phyloP scores from a whole-genome alignment of 306 rosid genomes.

The Hippophae rhamnoides region DNA sequence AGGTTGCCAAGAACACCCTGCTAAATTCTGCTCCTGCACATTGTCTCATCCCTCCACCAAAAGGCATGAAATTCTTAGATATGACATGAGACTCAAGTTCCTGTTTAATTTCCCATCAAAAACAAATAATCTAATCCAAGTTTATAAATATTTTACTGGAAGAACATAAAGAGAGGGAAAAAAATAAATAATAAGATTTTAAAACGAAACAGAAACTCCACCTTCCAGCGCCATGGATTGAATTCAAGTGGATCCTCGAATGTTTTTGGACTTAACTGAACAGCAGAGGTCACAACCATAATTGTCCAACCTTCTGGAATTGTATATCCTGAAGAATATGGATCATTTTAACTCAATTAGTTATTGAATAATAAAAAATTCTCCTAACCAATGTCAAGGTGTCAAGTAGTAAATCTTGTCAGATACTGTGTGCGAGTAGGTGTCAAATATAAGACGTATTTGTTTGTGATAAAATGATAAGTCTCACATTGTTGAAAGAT shows the following conservation, averaged over 20 bases:
- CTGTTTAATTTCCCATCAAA: not conserved
- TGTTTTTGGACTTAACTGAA: slow-evolving; percentile 22
- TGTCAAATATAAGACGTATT: too few species aligned
- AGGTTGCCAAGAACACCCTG: slow-evolving; percentile 26
- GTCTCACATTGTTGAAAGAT: too few species aligned
- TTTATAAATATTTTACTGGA: not conserved
- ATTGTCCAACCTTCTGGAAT: slow-evolving; percentile 35
- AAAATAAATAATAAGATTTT: too few species aligned
- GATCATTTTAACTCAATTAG: not conserved
- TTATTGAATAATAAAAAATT: not conserved
- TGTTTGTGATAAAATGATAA: too few species aligned
- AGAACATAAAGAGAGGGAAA: not conserved
- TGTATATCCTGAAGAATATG: slow-evolving; percentile 26
- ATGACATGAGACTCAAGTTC: slow-evolving; percentile 18
- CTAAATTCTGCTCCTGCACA: slow-evolving; percentile 33
- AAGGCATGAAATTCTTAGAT: slow-evolving; percentile 35
- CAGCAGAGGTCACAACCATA: slow-evolving; percentile 25
- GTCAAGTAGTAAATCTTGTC: too few species aligned
- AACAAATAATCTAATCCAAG: not conserved
- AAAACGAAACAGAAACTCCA: not conserved
- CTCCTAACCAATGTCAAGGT: not conserved
- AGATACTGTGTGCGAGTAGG: too few species aligned
- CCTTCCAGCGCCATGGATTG: slow-evolving; percentile 41
- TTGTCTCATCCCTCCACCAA: slow-evolving; percentile 34
- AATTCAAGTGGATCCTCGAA: slow-evolving; percentile 24